Percentiles rank a stretch among this genome's conserved stretches.
These are phyloP conservation scores for Neurospora sp. DNA, from an alignment of 2,329 filamentous ascomycete genomes.

Conservation along the genomic window DNA sequence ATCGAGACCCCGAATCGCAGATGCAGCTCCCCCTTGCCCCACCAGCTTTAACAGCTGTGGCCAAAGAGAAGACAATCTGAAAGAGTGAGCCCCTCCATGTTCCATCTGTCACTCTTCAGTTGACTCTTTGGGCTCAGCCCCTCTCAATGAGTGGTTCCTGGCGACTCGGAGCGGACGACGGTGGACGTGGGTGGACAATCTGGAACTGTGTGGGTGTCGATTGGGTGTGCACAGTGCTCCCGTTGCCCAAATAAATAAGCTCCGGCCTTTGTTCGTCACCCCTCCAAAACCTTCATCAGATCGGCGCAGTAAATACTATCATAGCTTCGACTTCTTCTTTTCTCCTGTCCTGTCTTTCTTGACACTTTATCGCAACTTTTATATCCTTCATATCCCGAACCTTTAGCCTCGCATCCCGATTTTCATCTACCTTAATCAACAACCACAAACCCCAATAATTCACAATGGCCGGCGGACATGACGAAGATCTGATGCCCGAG, in stretches of 20 bases:
- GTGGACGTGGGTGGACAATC: not conserved
- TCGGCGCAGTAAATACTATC: not conserved
- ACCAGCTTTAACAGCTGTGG: not conserved
- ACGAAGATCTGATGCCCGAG: slow-evolving; percentile 79
- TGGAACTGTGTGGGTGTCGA: not conserved
- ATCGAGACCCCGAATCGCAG: not conserved
- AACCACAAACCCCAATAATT: slow-evolving; percentile 10
- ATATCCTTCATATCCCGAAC: not conserved
- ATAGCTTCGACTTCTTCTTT: not conserved
- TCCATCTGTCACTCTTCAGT: not conserved
- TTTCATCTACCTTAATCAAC: not conserved
- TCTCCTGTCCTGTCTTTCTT: not conserved
- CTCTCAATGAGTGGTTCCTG: not conserved
- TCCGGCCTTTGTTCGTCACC: slow-evolving; percentile 12
- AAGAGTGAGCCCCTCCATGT: not conserved
- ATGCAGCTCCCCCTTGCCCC: not conserved
- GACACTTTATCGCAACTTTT: not conserved
- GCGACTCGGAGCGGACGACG: not conserved
- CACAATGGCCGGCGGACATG: slow-evolving; percentile 58
- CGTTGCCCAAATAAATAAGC: slow-evolving; percentile 17
- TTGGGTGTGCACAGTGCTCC: slow-evolving; percentile 5
- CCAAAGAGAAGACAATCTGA: not conserved
- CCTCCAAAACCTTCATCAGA: slow-evolving; percentile 1
- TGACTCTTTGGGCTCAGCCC: not conserved
- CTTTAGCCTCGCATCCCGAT: not conserved